A percentile compares a stretch with the other conserved stretches of the same genome.
phyloP scores from a whole-genome alignment of 23 red algal species.

The Rhodosorus marinus region DNA sequence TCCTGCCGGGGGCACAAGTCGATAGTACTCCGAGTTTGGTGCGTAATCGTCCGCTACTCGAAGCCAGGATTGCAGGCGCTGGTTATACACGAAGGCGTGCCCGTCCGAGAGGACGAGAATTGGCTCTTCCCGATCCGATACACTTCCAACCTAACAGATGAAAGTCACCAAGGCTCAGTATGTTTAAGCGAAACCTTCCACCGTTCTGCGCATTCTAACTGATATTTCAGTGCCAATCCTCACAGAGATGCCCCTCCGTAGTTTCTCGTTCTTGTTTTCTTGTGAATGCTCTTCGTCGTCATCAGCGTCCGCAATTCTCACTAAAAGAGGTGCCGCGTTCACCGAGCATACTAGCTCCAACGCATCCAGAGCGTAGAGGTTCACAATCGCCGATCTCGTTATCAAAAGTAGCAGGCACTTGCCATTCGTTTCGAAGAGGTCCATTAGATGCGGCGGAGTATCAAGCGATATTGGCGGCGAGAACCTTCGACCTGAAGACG shows the following conservation, averaged over 20 bases:
- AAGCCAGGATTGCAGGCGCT: constrained; percentile 34
- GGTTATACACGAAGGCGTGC: constrained; percentile 34
- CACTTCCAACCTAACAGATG: constrained; percentile 14
- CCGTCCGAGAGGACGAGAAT: constrained; percentile 48
- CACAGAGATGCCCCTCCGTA: no score
- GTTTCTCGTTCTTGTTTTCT: no score
- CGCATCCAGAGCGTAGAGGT: constrained; percentile 32
- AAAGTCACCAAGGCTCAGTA: no score
- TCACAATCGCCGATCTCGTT: constrained; percentile 32
- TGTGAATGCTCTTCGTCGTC: no score
- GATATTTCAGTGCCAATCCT: no score
- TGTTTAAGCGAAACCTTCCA: no score
- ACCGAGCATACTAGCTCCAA: constrained; percentile 39
- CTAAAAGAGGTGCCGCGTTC: constrained; percentile 26
- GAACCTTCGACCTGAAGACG: constrained; percentile 28
- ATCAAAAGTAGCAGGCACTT: constrained; percentile 28
- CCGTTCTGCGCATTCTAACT: no score
- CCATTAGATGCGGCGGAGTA: constrained; percentile 45
- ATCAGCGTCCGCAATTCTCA: neutral
- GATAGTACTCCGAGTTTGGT: constrained; percentile 34
- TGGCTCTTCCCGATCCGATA: constrained; percentile 27
- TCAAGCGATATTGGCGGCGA: constrained; percentile 57
- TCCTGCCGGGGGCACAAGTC: no score
- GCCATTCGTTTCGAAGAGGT: constrained; percentile 9
- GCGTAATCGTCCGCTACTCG: constrained; percentile 43